A percentile compares a stretch with the other conserved stretches of the same genome.
These are phyloP conservation scores for Apiospora kogelbergensis DNA, from an alignment of 2,329 filamentous ascomycete species.

Conservation along the genomic window DNA sequence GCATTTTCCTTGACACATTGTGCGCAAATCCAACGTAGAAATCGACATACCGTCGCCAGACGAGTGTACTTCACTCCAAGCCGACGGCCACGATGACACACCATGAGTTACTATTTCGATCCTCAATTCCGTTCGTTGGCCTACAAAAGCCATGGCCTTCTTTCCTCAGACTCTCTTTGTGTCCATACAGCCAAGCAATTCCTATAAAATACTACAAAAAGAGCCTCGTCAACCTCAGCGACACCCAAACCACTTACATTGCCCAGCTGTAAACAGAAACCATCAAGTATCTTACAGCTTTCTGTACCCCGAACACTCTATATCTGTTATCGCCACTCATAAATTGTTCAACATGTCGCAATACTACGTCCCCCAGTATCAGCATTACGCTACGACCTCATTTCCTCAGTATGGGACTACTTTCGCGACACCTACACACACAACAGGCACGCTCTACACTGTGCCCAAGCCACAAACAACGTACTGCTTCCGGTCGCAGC, in stretches of 20 bases:
- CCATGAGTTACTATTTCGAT: no score
- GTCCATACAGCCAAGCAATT: background rate
- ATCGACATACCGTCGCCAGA: background rate
- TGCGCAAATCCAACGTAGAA: background rate
- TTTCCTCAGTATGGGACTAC: background rate
- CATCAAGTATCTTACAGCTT: background rate
- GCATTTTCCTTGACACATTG: background rate
- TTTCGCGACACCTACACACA: background rate
- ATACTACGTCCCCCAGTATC: background rate
- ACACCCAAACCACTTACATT: background rate
- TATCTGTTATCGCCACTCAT: background rate
- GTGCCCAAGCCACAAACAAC: background rate
- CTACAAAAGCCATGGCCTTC: background rate
- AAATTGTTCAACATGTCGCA: background rate
- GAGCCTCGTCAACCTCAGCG: background rate
- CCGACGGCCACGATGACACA: background rate
- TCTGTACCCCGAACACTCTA: background rate
- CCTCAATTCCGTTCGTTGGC: background rate
- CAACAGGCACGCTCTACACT: background rate
- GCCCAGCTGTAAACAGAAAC: background rate
- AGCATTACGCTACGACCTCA: background rate
- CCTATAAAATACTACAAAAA: background rate
- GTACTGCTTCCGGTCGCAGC: no score
- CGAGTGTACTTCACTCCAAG: background rate
- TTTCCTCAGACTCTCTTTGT: background rate